Percentiles rank a stretch among this genome's conserved stretches.
Conservation (phyloP, 345 rosid genomes). For the Sonneratia caseolaris region DNA sequence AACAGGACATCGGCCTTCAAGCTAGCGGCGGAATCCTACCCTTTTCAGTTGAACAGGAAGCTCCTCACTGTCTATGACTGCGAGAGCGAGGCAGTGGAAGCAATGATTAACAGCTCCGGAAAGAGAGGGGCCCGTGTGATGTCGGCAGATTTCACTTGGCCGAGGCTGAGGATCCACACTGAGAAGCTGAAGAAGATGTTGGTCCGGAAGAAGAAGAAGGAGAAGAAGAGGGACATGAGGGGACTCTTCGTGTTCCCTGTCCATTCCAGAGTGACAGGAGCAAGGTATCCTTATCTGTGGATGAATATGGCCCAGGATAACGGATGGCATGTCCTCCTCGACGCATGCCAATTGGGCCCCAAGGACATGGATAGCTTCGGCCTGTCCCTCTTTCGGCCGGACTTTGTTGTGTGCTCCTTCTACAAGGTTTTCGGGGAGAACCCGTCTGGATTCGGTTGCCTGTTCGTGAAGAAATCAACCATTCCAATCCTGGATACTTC, state of each 20-base stretch:
- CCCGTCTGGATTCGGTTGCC: constrained; percentile 91
- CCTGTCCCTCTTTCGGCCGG: constrained; percentile 73
- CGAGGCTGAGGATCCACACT: constrained; percentile 62
- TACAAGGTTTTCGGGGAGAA: constrained; percentile 90
- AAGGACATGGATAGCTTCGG: constrained; percentile 95
- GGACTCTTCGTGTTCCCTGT: constrained; percentile 86
- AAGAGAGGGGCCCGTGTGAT: constrained; percentile 62
- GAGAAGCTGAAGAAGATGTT: constrained; percentile 55
- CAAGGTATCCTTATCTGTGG: constrained; percentile 87
- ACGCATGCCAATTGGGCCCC: constrained; percentile 88
- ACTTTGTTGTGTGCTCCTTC: constrained; percentile 78
- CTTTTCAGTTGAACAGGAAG: constrained; percentile 46
- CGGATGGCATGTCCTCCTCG: constrained; percentile 82
- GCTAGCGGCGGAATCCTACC: constrained; percentile 83
- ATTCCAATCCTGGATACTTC: constrained; percentile 43
- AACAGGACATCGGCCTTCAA: constrained; percentile 90
- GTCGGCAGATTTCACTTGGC: constrained; percentile 92
- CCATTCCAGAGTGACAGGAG: constrained; percentile 82
- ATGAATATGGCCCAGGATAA: constrained; percentile 82
- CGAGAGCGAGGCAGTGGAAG: constrained; percentile 73
- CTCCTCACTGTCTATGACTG: constrained; percentile 83
- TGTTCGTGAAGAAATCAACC: constrained; percentile 74
- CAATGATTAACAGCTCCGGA: constrained; percentile 52
- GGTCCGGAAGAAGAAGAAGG: constrained; percentile 30
- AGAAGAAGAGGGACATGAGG: constrained; percentile 42